Evolutionary conservation across 2,329 filamentous ascomycete species (phyloP).

Genomic region (Amylocarpus encephaloides): DNA sequence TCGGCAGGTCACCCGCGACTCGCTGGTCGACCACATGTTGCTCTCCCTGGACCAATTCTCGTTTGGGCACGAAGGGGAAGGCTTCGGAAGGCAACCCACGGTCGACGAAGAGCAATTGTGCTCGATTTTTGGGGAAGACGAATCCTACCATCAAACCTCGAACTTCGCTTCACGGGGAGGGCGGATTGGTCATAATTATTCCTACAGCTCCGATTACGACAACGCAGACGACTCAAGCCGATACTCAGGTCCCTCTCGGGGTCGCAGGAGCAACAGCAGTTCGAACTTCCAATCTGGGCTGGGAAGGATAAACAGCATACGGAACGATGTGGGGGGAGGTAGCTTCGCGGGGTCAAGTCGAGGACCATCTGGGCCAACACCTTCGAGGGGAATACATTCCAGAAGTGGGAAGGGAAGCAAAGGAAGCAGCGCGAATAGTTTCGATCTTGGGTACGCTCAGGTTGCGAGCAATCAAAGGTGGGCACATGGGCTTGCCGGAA

Average conservation of each 20-base stretch:
- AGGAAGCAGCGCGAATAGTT: slow-evolving; percentile 62
- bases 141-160: slow-evolving; percentile 22
- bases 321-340: slow-evolving; percentile 32
- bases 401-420: slow-evolving; percentile 62
- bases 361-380: slow-evolving; percentile 28
- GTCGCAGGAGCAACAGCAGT: slow-evolving; percentile 73
- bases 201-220: slow-evolving; percentile 58
- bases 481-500: slow-evolving; percentile 41
- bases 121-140: slow-evolving; percentile 26
- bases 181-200: slow-evolving; percentile 39
- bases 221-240: slow-evolving; percentile 47
- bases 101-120: slow-evolving; percentile 28
- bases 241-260: slow-evolving; percentile 48
- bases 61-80: slow-evolving; percentile 37
- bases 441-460: slow-evolving; percentile 57
- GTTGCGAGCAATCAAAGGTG: slow-evolving; percentile 53
- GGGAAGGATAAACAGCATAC: slow-evolving; percentile 57
- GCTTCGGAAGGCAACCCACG: slow-evolving; percentile 23
- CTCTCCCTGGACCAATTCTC: slow-evolving; percentile 83
- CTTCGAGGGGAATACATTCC: slow-evolving; percentile 44
- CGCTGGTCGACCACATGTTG: slow-evolving; percentile 92
- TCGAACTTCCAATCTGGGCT: slow-evolving; percentile 60
- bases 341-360: slow-evolving; percentile 31
- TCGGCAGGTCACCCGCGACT: slow-evolving; percentile 74
- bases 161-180: slow-evolving; percentile 23